A percentile compares a stretch with the other conserved stretches of the same genome.
These are phyloP conservation scores for Sugiyamaella japonica DNA, from an alignment of 1,139 yeast species.

Conservation along the genomic window DNA sequence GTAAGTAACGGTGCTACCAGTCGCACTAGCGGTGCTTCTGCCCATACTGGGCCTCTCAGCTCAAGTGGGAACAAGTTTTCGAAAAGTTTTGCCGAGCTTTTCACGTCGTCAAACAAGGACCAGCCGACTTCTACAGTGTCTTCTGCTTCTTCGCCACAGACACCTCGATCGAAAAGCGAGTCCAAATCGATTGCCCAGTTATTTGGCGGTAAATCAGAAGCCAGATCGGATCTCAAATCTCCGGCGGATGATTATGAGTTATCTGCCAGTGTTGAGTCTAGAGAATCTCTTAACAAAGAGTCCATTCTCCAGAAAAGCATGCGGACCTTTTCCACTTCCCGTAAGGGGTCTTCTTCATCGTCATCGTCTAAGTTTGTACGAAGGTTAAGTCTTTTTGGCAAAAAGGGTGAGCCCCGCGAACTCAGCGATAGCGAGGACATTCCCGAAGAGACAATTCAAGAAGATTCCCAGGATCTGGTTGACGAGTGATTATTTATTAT, in stretches of 20 bases:
- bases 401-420: conserved; percentile 28
- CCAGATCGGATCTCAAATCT: conserved; percentile 20
- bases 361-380: conserved; percentile 34
- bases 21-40: conserved; percentile 17
- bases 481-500: conserved; percentile 3
- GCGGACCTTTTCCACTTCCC: conserved; percentile 30
- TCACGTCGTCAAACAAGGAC: conserved; percentile 23
- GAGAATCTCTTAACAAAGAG: conserved; percentile 25
- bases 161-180: conserved; percentile 18
- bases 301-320: conserved; percentile 36
- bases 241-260: conserved; percentile 23
- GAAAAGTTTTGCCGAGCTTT: conserved; percentile 33
- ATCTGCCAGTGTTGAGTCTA: conserved; percentile 23
- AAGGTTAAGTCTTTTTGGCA: conserved; percentile 36
- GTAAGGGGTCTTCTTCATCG: conserved; percentile 22
- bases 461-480: conserved; percentile 19
- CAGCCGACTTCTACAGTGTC: background rate
- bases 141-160: conserved; percentile 5
- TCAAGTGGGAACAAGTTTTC: conserved; percentile 25
- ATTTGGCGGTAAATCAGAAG: conserved; percentile 28
- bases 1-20: conserved; percentile 25
- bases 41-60: conserved; percentile 11
- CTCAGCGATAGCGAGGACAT: conserved; percentile 24
- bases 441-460: conserved; percentile 23
- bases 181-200: conserved; percentile 32